Conservation (phyloP, 805 yeast genomes). For the Starmerella etchellsii region DNA sequence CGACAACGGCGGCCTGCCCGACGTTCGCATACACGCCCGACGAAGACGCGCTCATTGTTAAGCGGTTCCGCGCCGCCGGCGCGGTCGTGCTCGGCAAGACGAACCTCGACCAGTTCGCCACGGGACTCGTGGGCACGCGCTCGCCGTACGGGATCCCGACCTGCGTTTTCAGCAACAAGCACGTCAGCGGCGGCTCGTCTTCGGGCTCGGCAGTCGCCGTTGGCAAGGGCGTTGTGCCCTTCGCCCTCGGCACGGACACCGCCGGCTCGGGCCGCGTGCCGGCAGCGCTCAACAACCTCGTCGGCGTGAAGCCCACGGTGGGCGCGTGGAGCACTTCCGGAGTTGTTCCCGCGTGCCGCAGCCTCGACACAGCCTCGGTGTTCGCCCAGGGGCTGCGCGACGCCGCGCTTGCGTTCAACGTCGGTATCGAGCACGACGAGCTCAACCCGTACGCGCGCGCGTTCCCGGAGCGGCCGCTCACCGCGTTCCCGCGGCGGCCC, state of each 20-base stretch:
- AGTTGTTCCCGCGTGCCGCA: conserved; percentile 95
- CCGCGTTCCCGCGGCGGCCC: conserved; percentile 45
- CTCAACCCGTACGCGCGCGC: conserved; percentile 71
- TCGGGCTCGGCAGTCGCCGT: conserved; percentile 94
- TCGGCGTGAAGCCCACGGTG: conserved; percentile 85
- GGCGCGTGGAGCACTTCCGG: conserved; percentile 81
- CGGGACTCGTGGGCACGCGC: conserved; percentile 90
- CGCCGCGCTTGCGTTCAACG: conserved; percentile 63
- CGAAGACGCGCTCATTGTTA: conserved; percentile 64
- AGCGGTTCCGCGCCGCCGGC: conserved; percentile 68
- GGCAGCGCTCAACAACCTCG: conserved; percentile 80
- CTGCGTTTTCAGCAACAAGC: conserved; percentile 58
- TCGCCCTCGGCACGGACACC: conserved; percentile 89
- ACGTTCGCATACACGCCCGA: conserved; percentile 57
- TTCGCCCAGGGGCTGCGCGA: conserved; percentile 67
- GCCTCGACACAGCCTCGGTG: conserved; percentile 83
- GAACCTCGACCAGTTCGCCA: conserved; percentile 92
- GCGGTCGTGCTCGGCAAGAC: conserved; percentile 91
- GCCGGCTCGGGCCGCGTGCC: conserved; percentile 99
- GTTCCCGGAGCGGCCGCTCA: conserved; percentile 53
- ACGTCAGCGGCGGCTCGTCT: conserved; percentile 90
- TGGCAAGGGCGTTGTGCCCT: conserved; percentile 77
- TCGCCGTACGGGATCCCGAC: conserved; percentile 90
- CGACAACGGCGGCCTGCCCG: conserved; percentile 95
- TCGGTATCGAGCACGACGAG: conserved; percentile 61